These are phyloP conservation scores for Pugionium cornutum DNA, from an alignment of 345 rosid species.

Conservation along the genomic window DNA sequence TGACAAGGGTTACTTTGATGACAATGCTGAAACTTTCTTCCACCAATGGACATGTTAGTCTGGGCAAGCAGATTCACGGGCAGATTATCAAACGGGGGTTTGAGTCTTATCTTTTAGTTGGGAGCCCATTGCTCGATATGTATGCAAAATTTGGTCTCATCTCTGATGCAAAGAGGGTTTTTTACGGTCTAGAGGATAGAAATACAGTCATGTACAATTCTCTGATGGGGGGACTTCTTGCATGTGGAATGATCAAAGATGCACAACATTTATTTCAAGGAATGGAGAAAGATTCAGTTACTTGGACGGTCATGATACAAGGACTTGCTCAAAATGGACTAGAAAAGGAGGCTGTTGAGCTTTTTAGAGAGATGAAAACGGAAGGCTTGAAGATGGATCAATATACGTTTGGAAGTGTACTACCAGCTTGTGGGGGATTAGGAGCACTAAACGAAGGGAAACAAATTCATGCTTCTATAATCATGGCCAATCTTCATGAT, in stretches of 20 bases:
- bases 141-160: conserved; percentile 67
- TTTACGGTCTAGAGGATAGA: conserved; percentile 50
- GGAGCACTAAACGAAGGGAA: conserved; percentile 64
- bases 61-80: conserved; percentile 77
- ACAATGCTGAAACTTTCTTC: conserved; percentile 71
- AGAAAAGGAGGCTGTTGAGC: conserved; percentile 57
- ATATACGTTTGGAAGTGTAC: conserved; percentile 77
- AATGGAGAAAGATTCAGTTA: conserved; percentile 78
- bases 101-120: conserved; percentile 56
- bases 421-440: conserved; percentile 77
- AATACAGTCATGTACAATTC: conserved; percentile 73
- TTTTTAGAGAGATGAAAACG: conserved; percentile 66
- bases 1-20: conserved; percentile 72
- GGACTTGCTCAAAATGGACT: conserved; percentile 72
- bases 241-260: conserved; percentile 65
- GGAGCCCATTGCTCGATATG: conserved; percentile 82
- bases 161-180: conserved; percentile 60
- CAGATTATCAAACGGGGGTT: conserved; percentile 73
- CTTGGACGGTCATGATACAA: conserved; percentile 89
- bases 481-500: conserved; percentile 57
- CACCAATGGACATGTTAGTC: conserved; percentile 42
- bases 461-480: conserved; percentile 63
- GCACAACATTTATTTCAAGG: conserved; percentile 52
- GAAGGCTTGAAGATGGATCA: conserved; percentile 73
- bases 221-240: conserved; percentile 67